Percentiles rank a stretch among this genome's conserved stretches.
Conservation (phyloP, 2,329 filamentous ascomycete species). For the Geoglossum cookeanum region DNA sequence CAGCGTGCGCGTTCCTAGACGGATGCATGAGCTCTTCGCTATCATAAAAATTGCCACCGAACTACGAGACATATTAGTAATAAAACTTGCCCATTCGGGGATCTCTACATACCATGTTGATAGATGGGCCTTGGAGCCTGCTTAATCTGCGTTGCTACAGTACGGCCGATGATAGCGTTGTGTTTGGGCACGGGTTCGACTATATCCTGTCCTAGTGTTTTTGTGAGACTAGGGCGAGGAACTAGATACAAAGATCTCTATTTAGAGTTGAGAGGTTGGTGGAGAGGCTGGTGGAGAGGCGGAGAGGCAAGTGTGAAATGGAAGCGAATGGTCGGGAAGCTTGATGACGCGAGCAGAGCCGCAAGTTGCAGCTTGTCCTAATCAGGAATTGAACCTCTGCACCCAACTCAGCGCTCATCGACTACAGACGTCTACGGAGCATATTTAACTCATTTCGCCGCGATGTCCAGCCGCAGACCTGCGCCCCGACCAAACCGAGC, state of each 20-base stretch:
- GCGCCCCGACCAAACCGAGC: slow-evolving; percentile 66
- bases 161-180: background rate
- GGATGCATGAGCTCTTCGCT: slow-evolving; percentile 30
- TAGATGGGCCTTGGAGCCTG: background rate
- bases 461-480: slow-evolving; percentile 38
- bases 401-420: background rate
- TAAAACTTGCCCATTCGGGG: slow-evolving; percentile 1
- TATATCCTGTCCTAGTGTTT: background rate
- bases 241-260: background rate
- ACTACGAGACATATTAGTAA: slow-evolving; percentile 15
- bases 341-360: background rate
- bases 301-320: background rate
- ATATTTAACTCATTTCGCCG: background rate
- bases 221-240: background rate
- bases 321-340: background rate
- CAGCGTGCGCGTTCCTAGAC: slow-evolving; percentile 4
- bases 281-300: no score
- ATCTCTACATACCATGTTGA: background rate
- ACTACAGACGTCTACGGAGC: background rate
- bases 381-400: background rate
- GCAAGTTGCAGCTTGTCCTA: background rate
- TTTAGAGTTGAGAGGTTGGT: no score
- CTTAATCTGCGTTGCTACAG: background rate
- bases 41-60: slow-evolving; percentile 29
- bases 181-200: background rate